Evolutionary conservation across 495 filamentous ascomycete genomes (phyloP).

Genomic region (Aspergillus diversus): DNA sequence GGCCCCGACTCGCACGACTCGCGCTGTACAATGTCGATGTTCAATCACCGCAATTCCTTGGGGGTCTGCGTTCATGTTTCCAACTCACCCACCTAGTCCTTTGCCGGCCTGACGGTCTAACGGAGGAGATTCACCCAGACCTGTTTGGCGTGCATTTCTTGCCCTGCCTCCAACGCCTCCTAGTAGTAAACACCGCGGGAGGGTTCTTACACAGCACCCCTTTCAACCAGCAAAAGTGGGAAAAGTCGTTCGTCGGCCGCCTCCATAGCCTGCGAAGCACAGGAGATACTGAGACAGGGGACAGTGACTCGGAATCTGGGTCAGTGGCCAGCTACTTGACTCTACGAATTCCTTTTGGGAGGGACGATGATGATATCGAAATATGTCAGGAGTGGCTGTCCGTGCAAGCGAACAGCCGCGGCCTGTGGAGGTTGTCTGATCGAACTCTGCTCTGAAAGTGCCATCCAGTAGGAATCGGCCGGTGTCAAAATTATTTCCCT

Average conservation of each 20-base stretch:
- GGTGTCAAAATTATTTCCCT: background rate
- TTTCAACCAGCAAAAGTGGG: constrained; percentile 14
- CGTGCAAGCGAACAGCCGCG: constrained; percentile 4
- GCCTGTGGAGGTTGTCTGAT: constrained; percentile 18
- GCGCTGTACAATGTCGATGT: constrained; percentile 38
- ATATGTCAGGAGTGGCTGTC: constrained; percentile 25
- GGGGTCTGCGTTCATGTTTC: constrained; percentile 27
- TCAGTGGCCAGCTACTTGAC: constrained; percentile 17
- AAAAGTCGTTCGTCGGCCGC: constrained; percentile 17
- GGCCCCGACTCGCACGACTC: constrained; percentile 35
- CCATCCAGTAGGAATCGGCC: background rate
- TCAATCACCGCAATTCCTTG: constrained; percentile 29
- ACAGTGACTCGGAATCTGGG: constrained; percentile 7
- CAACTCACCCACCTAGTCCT: constrained; percentile 38
- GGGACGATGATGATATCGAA: constrained; percentile 19
- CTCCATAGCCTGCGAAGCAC: background rate
- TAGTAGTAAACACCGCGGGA: constrained; percentile 17
- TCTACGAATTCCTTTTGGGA: constrained; percentile 11
- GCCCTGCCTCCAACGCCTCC: constrained; percentile 17
- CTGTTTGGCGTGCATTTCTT: constrained; percentile 13
- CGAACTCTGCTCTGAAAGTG: background rate
- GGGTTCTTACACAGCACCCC: constrained; percentile 13
- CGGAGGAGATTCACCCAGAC: constrained; percentile 6
- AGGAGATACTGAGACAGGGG: constrained; percentile 4
- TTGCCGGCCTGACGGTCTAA: constrained; percentile 33